phyloP scores from a whole-genome alignment of 139 green algal species.

The Micromonas commoda region DNA sequence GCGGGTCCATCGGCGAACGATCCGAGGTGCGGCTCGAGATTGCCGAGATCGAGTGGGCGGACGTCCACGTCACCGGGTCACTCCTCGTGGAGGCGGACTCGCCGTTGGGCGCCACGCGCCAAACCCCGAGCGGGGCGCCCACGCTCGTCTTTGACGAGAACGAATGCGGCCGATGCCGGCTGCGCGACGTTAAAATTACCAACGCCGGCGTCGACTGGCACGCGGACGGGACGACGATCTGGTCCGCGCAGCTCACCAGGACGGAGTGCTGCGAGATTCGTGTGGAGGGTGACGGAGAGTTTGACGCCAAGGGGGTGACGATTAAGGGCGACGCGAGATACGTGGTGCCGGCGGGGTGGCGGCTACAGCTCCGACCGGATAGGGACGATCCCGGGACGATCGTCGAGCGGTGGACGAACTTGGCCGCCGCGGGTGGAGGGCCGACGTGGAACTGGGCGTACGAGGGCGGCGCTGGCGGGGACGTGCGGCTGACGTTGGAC shows the following conservation, averaged over 20 bases:
- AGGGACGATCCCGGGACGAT: background rate
- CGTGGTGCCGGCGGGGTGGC: constrained; percentile 12
- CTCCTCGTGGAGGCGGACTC: constrained; percentile 52
- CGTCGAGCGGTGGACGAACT: background rate
- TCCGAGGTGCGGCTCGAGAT: constrained; percentile 60
- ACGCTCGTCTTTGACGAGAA: background rate
- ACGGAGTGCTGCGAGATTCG: constrained; percentile 57
- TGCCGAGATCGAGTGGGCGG: constrained; percentile 58
- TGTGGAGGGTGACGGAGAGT: constrained; percentile 80
- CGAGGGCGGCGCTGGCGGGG: background rate
- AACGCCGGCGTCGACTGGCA: constrained; percentile 85
- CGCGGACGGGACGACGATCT: constrained; percentile 64
- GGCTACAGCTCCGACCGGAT: background rate
- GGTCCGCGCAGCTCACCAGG: constrained; percentile 50
- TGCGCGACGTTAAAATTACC: constrained; percentile 70
- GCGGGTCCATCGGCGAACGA: constrained; percentile 55
- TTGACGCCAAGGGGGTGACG: constrained; percentile 57
- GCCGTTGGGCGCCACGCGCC: constrained; percentile 56
- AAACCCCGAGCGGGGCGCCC: constrained; percentile 14
- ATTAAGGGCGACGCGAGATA: background rate
- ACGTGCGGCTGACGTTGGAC: background rate
- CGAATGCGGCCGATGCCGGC: constrained; percentile 52
- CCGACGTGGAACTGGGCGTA: constrained; percentile 17
- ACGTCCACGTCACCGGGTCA: constrained; percentile 66
- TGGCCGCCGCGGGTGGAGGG: background rate